Evolutionary conservation across 2,329 filamentous ascomycete genomes (phyloP).

Genomic region (Erysiphe neolycopersici): DNA sequence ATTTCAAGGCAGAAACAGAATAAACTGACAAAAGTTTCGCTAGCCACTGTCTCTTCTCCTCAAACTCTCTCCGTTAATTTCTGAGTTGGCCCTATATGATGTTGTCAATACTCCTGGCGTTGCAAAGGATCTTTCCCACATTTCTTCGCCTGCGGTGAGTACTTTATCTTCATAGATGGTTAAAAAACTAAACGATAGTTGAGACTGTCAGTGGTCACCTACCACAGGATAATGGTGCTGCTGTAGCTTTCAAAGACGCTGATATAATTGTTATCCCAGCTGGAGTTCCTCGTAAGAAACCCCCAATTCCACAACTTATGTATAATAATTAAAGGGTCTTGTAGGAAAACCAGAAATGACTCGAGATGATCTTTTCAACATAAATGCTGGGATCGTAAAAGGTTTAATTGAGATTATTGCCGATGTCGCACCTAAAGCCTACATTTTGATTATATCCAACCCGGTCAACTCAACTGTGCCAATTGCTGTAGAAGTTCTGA

Average conservation of each 20-base stretch:
- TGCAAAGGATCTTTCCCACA: constrained; percentile 87
- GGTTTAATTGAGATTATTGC: constrained; percentile 72
- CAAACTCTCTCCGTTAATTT: constrained; percentile 67
- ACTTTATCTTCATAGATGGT: neutral
- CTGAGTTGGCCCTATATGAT: constrained; percentile 95
- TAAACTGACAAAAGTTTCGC: constrained; percentile 4
- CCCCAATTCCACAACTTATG: neutral
- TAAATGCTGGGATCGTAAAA: constrained; percentile 95
- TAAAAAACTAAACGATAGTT: constrained; percentile 9
- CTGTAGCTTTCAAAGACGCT: constrained; percentile 69
- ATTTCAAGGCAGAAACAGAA: constrained; percentile 1
- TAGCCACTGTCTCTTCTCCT: constrained; percentile 90
- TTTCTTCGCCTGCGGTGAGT: constrained; percentile 66
- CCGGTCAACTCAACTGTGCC: constrained; percentile 98
- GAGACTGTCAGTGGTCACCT: constrained; percentile 75
- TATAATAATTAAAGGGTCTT: neutral
- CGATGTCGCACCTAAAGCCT: constrained; percentile 75
- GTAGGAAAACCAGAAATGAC: constrained; percentile 97
- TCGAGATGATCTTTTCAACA: constrained; percentile 98
- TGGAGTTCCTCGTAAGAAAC: constrained; percentile 71
- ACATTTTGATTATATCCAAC: constrained; percentile 93
- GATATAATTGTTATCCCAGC: constrained; percentile 95
- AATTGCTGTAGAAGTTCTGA: constrained; percentile 90
- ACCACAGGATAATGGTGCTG: constrained; percentile 61
- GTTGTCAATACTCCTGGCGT: constrained; percentile 97